Evolutionary conservation across 352 stramenopile genomes (phyloP).

Genomic region (Phytophthora kernoviae): DNA sequence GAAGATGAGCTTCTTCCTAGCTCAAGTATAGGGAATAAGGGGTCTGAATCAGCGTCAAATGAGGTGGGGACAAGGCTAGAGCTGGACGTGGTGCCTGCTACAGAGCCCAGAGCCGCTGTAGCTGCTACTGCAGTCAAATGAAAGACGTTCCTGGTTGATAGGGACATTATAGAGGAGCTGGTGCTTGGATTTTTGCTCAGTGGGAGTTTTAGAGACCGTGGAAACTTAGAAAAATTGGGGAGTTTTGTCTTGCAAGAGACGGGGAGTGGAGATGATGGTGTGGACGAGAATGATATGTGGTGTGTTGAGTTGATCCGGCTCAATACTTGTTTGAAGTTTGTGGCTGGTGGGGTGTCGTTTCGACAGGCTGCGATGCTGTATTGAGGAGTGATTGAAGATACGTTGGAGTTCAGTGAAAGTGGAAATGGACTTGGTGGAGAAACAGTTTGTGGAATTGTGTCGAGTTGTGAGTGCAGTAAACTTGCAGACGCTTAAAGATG

Average conservation of each 20-base stretch:
- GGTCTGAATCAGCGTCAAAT: too few relatives aligned
- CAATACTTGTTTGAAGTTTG: slow-evolving; percentile 13
- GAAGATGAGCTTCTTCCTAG: slow-evolving; percentile 29
- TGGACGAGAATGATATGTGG: slow-evolving; percentile 21
- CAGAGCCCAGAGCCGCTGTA: too few relatives aligned
- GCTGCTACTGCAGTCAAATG: neutral
- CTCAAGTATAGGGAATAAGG: too few relatives aligned
- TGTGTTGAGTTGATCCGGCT: slow-evolving; percentile 17
- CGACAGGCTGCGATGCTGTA: slow-evolving; percentile 20
- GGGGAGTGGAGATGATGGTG: slow-evolving; percentile 10
- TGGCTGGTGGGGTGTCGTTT: slow-evolving; percentile 25
- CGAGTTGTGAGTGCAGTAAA: slow-evolving; percentile 25
- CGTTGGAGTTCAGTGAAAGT: neutral
- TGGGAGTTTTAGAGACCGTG: too few relatives aligned
- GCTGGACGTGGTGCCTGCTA: too few relatives aligned
- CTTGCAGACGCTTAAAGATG: slow-evolving; percentile 25
- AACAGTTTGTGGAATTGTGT: slow-evolving; percentile 13
- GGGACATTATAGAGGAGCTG: slow-evolving; percentile 21
- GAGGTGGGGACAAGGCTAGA: too few relatives aligned
- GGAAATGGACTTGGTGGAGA: slow-evolving; percentile 6
- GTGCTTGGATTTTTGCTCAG: neutral
- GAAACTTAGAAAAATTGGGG: too few relatives aligned
- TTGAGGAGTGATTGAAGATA: slow-evolving; percentile 12
- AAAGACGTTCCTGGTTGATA: slow-evolving; percentile 19
- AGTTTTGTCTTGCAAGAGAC: slow-evolving; percentile 16